Base-by-base conservation (phyloP, 1,139 yeast species). In the Kazachstania sp. region DNA sequence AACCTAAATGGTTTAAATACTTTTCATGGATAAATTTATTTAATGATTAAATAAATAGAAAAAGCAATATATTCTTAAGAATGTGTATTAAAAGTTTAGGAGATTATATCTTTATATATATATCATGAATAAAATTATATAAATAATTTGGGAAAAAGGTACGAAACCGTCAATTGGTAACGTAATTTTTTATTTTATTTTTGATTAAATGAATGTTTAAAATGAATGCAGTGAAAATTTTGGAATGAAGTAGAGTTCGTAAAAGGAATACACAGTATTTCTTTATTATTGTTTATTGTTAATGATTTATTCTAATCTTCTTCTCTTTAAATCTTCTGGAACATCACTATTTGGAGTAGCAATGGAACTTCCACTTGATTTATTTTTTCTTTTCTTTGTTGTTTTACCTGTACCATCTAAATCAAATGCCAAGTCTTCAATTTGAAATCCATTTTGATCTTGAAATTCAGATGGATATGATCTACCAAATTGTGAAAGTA, bases 1-100 rank as follows among this genome's bases (percentile, higher is more conserved):
- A 84, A 57, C 95, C 95, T 9, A 79, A 71, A 58, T 84, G 94
- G 94, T 83, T 83, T 68, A 81, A 78, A 58, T 82, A 77, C 56
- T 70, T 83, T 45, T 61, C 70, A n/a, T 82, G 87, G 86, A 66
- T 81, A 30, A 28, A 23, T 3, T 18, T 30, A 23, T 38, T 38
- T 20, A 16, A 38, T n/a, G 41, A 23, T 13, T 38, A 38, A 15
- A 30, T 30, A 16, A 15, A n/a, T n/a, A n/a, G n/a, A n/a, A 15
- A n/a, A n/a, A n/a, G n/a, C n/a, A 32, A 32, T 32, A 32, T 32
- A 32, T 32, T 32, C 36, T 32, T n/a, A 32, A 32, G 36, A 32
- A 32, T 32, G 36, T 32, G 36, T 32, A 32, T 32, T 32, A 32
- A 32, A n/a, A 15, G n/a, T n/a, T 32, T 15, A 15, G 8, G 18